These are phyloP conservation scores for Aspergillus felis DNA, from an alignment of 2,329 filamentous ascomycete species.

Conservation along the genomic window DNA sequence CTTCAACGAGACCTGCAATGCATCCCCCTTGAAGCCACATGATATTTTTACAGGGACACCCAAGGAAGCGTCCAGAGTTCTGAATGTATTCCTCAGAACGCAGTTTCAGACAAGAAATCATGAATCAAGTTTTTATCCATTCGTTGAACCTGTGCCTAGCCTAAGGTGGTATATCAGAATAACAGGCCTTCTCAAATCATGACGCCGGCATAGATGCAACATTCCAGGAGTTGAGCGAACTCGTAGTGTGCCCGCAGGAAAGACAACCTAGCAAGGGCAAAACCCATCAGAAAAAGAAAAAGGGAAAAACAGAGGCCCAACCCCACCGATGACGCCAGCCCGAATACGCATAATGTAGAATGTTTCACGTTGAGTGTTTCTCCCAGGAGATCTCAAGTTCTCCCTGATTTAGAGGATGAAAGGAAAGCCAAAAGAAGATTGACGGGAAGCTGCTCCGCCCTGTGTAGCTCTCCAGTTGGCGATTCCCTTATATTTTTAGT, in stretches of 20 bases:
- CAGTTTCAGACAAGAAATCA: not conserved
- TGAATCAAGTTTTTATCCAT: not conserved
- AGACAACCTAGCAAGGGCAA: not conserved
- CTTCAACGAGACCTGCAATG: not conserved
- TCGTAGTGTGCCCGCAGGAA: not conserved
- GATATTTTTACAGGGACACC: not conserved
- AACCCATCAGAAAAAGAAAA: not conserved
- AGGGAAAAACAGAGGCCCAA: not conserved
- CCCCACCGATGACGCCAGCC: not conserved
- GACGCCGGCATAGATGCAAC: not conserved
- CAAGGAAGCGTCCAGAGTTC: not conserved
- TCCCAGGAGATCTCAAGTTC: not conserved
- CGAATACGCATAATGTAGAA: not conserved
- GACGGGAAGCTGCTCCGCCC: not conserved
- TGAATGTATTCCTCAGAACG: too few species aligned
- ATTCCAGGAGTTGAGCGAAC: not conserved
- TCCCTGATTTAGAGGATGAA: too few species aligned
- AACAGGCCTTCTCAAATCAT: not conserved
- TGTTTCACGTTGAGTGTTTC: not conserved
- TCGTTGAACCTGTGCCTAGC: not conserved
- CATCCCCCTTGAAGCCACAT: not conserved
- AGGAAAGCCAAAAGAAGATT: not conserved
- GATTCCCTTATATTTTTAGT: not conserved
- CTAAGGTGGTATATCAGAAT: not conserved
- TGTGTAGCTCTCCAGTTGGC: not conserved